Conservation (phyloP, 805 yeast genomes). For the Saccharomyces kudriavzevii region DNA sequence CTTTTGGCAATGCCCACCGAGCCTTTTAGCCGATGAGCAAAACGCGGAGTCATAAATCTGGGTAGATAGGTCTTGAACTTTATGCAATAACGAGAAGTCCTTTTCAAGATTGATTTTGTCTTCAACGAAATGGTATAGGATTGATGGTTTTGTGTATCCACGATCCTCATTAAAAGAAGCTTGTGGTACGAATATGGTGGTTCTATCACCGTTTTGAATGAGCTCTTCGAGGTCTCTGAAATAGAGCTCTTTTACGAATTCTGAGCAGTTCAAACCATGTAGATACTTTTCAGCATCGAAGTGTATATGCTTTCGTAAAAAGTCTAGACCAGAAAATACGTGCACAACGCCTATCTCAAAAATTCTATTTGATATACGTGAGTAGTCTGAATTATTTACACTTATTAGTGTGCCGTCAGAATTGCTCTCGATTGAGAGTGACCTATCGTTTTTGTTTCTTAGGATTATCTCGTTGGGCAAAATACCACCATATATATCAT, state of each 20-base stretch:
- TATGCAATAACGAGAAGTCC: slow-evolving; percentile 9
- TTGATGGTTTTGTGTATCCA: slow-evolving; percentile 30
- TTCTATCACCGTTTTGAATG: slow-evolving; percentile 43
- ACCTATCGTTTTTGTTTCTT: slow-evolving; percentile 1
- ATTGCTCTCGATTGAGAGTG: slow-evolving; percentile 7
- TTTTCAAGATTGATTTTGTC: slow-evolving; percentile 14
- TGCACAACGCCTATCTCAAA: slow-evolving; percentile 45
- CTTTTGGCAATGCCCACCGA: slow-evolving; percentile 61
- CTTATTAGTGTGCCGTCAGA: slow-evolving; percentile 31
- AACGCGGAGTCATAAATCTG: slow-evolving; percentile 43
- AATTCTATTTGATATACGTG: slow-evolving; percentile 35
- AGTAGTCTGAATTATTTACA: slow-evolving; percentile 29
- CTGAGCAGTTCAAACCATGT: slow-evolving; percentile 49
- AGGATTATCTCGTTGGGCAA: slow-evolving; percentile 8
- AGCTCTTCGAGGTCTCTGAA: slow-evolving; percentile 49
- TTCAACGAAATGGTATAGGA: slow-evolving; percentile 56
- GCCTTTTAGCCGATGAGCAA: slow-evolving; percentile 42
- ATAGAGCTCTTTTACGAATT: slow-evolving; percentile 61
- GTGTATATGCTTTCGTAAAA: slow-evolving; percentile 21
- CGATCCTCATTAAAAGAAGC: slow-evolving; percentile 30
- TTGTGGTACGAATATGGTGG: slow-evolving; percentile 51
- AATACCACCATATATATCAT: slow-evolving; percentile 42
- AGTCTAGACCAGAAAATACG: slow-evolving; percentile 32
- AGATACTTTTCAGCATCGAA: slow-evolving; percentile 53
- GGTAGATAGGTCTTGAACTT: slow-evolving; percentile 1